Evolutionary conservation across 208 protist genomes (phyloP).

Genomic region (Trypanosoma lewisi): DNA sequence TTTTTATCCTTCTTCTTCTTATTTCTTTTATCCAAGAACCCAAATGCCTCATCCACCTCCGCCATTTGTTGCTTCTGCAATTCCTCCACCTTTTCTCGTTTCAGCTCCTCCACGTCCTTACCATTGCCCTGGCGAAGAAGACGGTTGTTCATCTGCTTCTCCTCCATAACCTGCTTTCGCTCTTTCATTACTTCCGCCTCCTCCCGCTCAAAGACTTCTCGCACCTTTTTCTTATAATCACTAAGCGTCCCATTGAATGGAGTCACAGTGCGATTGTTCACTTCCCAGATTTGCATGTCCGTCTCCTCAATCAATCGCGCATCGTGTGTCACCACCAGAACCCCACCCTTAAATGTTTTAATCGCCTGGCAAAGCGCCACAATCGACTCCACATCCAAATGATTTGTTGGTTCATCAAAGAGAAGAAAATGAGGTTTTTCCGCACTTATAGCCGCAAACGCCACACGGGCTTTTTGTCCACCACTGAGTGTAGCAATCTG

Average conservation of each 20-base stretch:
- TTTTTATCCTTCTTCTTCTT: slow-evolving; percentile 42
- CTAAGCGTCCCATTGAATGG: slow-evolving; percentile 78
- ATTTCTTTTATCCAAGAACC: slow-evolving; percentile 34
- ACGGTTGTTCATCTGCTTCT: slow-evolving; percentile 52
- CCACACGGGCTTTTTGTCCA: slow-evolving; percentile 94
- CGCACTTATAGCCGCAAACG: slow-evolving; percentile 90
- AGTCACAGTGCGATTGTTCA: slow-evolving; percentile 68
- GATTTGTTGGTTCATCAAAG: slow-evolving; percentile 95
- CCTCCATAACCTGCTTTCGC: slow-evolving; percentile 38
- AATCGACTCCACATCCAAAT: slow-evolving; percentile 92
- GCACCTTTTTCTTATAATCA: slow-evolving; percentile 85
- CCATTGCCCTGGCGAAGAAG: slow-evolving; percentile 42
- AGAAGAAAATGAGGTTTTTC: slow-evolving; percentile 92
- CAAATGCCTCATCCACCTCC: slow-evolving; percentile 25
- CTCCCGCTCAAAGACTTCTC: slow-evolving; percentile 66
- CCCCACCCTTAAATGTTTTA: slow-evolving; percentile 82
- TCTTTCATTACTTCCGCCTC: slow-evolving; percentile 52
- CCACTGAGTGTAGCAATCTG: slow-evolving; percentile 92
- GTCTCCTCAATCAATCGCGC: slow-evolving; percentile 87
- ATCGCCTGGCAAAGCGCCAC: slow-evolving; percentile 84
- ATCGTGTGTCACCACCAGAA: slow-evolving; percentile 91
- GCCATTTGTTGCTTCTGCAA: slow-evolving; percentile 39
- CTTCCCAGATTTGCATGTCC: slow-evolving; percentile 90
- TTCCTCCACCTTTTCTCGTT: slow-evolving; percentile 31
- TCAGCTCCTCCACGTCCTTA: slow-evolving; percentile 6